Base-by-base conservation (phyloP, 495 filamentous ascomycete genomes). In the Apiosordaria backusii region DNA sequence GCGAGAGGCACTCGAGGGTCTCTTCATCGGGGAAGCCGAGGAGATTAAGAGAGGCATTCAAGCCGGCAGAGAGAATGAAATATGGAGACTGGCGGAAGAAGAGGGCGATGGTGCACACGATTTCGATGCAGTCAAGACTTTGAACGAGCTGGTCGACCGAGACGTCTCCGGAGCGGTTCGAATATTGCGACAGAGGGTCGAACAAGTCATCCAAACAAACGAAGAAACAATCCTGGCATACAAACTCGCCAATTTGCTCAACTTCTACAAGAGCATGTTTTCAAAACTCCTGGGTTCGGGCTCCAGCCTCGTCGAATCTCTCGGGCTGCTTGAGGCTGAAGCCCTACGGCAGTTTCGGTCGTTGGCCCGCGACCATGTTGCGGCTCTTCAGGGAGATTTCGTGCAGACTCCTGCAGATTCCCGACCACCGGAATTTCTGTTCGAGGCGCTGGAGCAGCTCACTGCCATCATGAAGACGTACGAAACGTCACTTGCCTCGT, bases 21-120 rank as follows among this genome's bases (percentile, higher is more conserved):
- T 99, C 4, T 98, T 98, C 73, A 89, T 97, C 40, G 87, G 89
- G 1, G 93, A 97, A 62, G 93, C 92, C n/a, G 91, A 95, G 65
- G 92, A 97, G 67, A 90, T 97, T 67, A 91, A 89, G 45, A 90
- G 87, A 65, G 91, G 90, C 3, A 91, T 99, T 50, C 87, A 93
- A 73, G 89, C 91, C 50, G 93, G 93, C 4, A 81, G 91, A 15
- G 92, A 90, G 70, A 96, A 89, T 67, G 92, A 97, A 76, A 88
- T 92, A 0, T 98, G 95, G 96, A 84, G 88, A 22, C 76, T 85
- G 5, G 77, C 77, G 29, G 79, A 82, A 25, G 86, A 88, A 26
- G 87, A 87, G 4, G 81, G 82, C 21, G 84, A 88, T n/a, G 81
- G 79, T 13, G 70, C 67, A 6, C 72, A 69, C 16, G 78, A 83